Evolutionary conservation across 2,329 filamentous ascomycete genomes (phyloP), one percentile per base, ranked within the genome.

Genomic region (Microcyclospora pomicola): DNA sequence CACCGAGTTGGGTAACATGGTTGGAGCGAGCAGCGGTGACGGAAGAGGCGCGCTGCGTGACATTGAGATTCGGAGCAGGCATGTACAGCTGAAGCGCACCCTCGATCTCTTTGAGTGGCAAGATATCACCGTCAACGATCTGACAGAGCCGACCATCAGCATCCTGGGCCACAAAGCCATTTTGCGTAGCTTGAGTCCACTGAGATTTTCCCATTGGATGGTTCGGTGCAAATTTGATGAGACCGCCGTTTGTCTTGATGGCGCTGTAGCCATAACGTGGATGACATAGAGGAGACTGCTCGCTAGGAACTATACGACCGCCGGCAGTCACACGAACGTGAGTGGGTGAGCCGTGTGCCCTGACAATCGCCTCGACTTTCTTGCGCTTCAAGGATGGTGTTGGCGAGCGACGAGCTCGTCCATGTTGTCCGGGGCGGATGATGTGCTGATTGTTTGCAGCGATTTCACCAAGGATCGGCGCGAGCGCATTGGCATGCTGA

Each of bases 311-410:
- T 42, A 70, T 63, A 13, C 66, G 62, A n/a, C 67, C 67, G 30
- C 67, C 67, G 43, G 67, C 67, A 35, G 67, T 70, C 32, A 70
- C 67, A 40, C 67, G 63, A 39, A 69, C 53, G 40, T 66, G 64
- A 15, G 63, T 64, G 28, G 67, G 67, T 29, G 66, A 69, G 38
- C 66, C 66, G 55, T 70, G 67, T 42, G 66, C 62, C 44, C 68
- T 67, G 49, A 69, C 61, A 31, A 70, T 60, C 31, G 58, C 60
- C 47, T 69, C 66, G 10, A 62, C 65, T 44, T 67, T 68, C 37
- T 62, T 63, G 31, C 62, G 61, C 53, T 68, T 68, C 50, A 69
- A 51, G 1, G 67, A 69, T 10, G 66, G 66, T 2, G 65, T 65
- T 11, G 67, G 67, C 2, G 67, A 69, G 5, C 60, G 62, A 27